Evolutionary conservation across 2,329 filamentous ascomycete species (phyloP).

Genomic region (Neonectria punicea): DNA sequence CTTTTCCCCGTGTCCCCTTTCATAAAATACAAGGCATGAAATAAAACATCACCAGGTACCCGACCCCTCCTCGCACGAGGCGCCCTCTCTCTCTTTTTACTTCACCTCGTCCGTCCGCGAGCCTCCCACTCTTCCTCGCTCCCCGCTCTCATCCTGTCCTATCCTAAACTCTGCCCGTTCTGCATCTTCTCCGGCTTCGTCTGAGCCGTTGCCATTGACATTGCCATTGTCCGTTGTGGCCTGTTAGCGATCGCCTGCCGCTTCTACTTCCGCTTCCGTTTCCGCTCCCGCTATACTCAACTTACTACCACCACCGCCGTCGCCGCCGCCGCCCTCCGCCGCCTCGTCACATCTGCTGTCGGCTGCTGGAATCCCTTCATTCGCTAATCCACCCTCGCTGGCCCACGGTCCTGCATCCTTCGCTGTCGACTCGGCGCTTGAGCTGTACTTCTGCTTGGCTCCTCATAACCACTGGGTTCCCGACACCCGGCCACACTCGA

Average conservation of each 20-base stretch:
- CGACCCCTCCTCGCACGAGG: constrained; percentile 42
- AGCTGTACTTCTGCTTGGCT: constrained; percentile 31
- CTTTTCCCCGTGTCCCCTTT: constrained; percentile 46
- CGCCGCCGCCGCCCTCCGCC: constrained; percentile 32
- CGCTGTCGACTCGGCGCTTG: constrained; percentile 42
- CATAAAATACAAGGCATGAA: constrained; percentile 46
- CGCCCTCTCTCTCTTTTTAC: constrained; percentile 25
- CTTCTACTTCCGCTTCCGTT: not conserved
- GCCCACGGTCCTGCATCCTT: constrained; percentile 44
- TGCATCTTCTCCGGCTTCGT: constrained; percentile 13
- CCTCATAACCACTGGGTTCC: constrained; percentile 22
- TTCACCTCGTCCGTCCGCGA: constrained; percentile 27
- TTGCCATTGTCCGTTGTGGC: not conserved
- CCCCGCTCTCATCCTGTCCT: not conserved
- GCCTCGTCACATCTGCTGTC: constrained; percentile 42
- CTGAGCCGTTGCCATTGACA: not conserved
- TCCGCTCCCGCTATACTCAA: not conserved
- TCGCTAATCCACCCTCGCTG: constrained; percentile 38
- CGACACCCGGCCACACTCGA: constrained; percentile 11
- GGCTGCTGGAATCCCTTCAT: constrained; percentile 43
- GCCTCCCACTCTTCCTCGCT: constrained; percentile 20
- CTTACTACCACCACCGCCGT: constrained; percentile 28
- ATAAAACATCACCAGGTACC: constrained; percentile 46
- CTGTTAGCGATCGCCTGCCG: not conserved
- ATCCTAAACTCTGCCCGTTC: not conserved